Evolutionary conservation across 1,284 basidiomycete species (phyloP).

Genomic region (Heterobasidion annosum): DNA sequence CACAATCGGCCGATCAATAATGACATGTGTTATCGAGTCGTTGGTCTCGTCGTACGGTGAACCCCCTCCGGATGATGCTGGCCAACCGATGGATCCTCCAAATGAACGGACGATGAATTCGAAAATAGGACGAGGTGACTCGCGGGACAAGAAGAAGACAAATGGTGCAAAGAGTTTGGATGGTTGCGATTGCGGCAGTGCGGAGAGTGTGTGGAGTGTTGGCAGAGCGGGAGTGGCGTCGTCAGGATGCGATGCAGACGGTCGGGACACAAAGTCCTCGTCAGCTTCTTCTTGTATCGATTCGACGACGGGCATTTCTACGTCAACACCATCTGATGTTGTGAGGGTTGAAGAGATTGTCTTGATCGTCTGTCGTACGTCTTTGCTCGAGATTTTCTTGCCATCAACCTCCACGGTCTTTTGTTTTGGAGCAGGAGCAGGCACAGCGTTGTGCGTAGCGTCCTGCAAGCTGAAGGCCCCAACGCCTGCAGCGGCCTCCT

Average conservation of each 20-base stretch:
- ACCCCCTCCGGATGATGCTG: constrained; percentile 75
- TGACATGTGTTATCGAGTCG: constrained; percentile 88
- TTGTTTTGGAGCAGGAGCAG: constrained; percentile 20
- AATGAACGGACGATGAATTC: constrained; percentile 93
- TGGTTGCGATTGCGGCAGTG: constrained; percentile 43
- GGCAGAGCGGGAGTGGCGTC: constrained; percentile 47
- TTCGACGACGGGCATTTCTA: constrained; percentile 28
- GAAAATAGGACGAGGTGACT: constrained; percentile 87
- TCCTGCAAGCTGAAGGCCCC: constrained; percentile 83
- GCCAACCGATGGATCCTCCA: constrained; percentile 88
- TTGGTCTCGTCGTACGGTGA: constrained; percentile 72
- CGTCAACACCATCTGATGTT: constrained; percentile 23
- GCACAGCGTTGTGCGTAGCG: constrained; percentile 22
- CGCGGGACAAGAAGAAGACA: constrained; percentile 93
- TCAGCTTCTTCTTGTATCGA: constrained; percentile 25
- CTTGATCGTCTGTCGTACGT: constrained; percentile 71
- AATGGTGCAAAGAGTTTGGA: constrained; percentile 76
- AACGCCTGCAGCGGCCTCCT: constrained; percentile 85
- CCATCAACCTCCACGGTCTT: constrained; percentile 43
- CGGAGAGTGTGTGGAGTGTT: constrained; percentile 70
- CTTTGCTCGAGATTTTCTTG: constrained; percentile 55
- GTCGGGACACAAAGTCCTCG: constrained; percentile 64
- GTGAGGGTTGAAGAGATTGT: constrained; percentile 32
- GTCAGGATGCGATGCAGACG: constrained; percentile 52
- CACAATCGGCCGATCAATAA: constrained; percentile 81